These are phyloP conservation scores for Nakataea oryzae DNA, from an alignment of 2,329 filamentous ascomycete species.

Conservation along the genomic window DNA sequence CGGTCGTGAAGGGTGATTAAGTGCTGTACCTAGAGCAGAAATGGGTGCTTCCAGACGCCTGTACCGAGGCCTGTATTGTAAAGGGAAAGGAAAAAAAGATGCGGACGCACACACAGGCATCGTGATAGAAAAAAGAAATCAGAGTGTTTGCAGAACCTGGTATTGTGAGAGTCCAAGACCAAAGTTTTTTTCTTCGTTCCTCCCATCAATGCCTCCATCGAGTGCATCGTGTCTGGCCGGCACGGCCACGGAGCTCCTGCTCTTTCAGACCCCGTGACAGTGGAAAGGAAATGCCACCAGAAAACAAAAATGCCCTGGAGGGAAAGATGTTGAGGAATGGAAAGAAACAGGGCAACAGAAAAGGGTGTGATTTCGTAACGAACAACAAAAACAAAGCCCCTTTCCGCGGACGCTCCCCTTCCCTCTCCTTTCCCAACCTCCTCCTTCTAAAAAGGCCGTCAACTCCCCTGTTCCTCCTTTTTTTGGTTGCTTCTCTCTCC, in stretches of 20 bases:
- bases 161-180: neutral
- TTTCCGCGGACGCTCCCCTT: neutral
- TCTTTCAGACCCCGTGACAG: neutral
- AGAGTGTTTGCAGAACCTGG: neutral
- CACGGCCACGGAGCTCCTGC: neutral
- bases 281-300: neutral
- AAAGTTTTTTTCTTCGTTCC: neutral
- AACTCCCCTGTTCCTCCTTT: neutral
- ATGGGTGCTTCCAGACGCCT: neutral
- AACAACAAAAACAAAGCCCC: too few relatives aligned
- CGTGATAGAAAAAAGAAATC: neutral
- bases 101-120: neutral
- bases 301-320: neutral
- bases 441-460: neutral
- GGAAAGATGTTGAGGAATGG: neutral
- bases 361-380: neutral
- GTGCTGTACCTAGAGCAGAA: neutral
- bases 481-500: neutral
- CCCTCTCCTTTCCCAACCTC: neutral
- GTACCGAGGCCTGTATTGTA: neutral
- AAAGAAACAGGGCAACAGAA: neutral
- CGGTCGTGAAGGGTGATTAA: neutral
- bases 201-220: neutral
- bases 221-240: neutral
- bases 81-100: neutral